Percentiles rank a stretch among this genome's conserved stretches.
Conservation (phyloP, 176 grass and related monocot species). For the Oryza longistaminata region DNA sequence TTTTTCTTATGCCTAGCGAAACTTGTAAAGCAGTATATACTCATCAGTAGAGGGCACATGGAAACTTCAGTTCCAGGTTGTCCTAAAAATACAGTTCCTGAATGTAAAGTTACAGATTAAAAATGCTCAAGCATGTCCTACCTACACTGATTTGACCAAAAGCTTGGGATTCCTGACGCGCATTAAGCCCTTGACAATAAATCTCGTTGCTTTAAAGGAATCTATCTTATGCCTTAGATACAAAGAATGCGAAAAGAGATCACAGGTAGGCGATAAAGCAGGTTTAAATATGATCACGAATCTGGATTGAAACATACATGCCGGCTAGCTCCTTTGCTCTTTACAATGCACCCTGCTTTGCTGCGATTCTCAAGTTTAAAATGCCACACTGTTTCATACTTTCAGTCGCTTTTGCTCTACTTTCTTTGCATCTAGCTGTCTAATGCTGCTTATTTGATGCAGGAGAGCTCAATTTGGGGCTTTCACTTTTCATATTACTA, state of each 20-base stretch:
- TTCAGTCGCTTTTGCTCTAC: not conserved
- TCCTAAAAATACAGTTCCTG: not conserved
- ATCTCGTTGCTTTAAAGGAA: constrained; percentile 20
- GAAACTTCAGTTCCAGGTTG: not conserved
- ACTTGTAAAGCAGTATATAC: not conserved
- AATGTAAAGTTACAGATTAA: not conserved
- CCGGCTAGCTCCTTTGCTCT: not conserved
- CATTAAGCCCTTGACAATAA: not conserved
- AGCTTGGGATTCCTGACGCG: constrained; percentile 30
- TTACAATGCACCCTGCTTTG: constrained; percentile 8
- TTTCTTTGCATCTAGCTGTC: not conserved
- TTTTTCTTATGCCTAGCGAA: not conserved
- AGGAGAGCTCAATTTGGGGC: not conserved
- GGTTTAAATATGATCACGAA: constrained; percentile 1
- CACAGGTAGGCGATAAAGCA: constrained; percentile 20
- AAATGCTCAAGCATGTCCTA: not conserved
- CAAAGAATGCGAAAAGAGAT: constrained; percentile 47
- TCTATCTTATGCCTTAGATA: constrained; percentile 39
- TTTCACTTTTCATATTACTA: constrained; percentile 21
- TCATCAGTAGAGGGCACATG: not conserved
- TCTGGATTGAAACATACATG: not conserved
- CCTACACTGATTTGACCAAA: constrained; percentile 40
- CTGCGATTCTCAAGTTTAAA: constrained; percentile 2
- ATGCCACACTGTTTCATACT: not conserved
- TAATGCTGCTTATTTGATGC: not conserved